Base-by-base conservation (phyloP, 1,284 basidiomycete species). In the Spongiforma sp. region DNA sequence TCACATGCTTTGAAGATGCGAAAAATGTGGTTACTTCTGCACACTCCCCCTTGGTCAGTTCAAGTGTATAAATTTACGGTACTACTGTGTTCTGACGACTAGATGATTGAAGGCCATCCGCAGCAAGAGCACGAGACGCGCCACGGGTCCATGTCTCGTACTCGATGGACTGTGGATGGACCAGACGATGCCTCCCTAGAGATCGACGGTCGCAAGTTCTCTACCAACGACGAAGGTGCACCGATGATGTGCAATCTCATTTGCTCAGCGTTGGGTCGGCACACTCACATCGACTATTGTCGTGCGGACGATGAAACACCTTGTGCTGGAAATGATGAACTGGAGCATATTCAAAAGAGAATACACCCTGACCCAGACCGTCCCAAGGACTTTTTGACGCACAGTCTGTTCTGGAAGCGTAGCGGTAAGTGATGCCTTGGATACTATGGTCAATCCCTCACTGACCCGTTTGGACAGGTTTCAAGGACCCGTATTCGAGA, bases 211-310 rank as follows among this genome's bases (percentile, higher is more conserved):
- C 81, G 81, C 57, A 84, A 81, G 61, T 89, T 86, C 69, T 84
- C 80, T 2, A 69, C 83, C 0, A 81, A 82, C 24, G 86, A 89
- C 59, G 83, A 86, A 55, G 87, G 88, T 15, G 86, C 86, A 2
- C 88, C 88, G 0, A 87, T 89, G 84, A 79, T 89, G 75, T 89
- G 88, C 70, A 86, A 82, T 57, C 76, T 89, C 21, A 71, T 87
- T 28, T 89, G 88, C 65, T 78, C 80, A 3, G 77, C 82, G 11
- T 79, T 88, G 73, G 86, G 86, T 11, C 68, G 82, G 19, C 88
- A 89, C 60, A 75, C 78, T 0, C 88, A 89, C 67, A 75, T 89
- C 36, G 86, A 85, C 66, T 85, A 83, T 64, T 89, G 88, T 69
- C 81, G 84, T 1, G 75, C 82, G 0, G 69, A 73, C 26, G 68